phyloP scores from a whole-genome alignment of 768 basidiomycete species.

The Trametes sanguinea region DNA sequence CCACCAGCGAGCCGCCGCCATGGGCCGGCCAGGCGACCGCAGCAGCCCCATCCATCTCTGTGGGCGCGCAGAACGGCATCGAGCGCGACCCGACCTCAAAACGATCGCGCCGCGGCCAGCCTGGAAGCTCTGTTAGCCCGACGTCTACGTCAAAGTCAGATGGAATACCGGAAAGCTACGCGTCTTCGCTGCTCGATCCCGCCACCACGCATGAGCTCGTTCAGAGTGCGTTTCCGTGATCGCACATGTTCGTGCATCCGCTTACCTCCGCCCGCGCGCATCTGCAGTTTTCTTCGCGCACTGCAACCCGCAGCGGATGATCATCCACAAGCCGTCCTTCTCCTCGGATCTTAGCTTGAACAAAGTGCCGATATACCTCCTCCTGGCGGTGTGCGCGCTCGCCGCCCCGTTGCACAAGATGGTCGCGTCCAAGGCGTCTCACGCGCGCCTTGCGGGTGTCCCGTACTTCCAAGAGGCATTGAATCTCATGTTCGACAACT shows the following conservation, averaged over 20 bases:
- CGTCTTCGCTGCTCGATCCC: conserved; percentile 51
- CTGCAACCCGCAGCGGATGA: conserved; percentile 72
- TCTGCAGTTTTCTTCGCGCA: conserved; percentile 76
- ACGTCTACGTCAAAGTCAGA: conserved; percentile 11
- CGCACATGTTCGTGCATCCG: conserved; percentile 5
- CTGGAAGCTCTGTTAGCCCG: conserved; percentile 8
- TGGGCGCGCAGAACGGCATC: conserved; percentile 1
- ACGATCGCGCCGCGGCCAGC: conserved; percentile 14
- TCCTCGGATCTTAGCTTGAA: conserved; percentile 64
- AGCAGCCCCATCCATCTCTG: conserved; percentile 6
- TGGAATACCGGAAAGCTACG: conserved; percentile 38
- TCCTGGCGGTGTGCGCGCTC: conserved; percentile 75
- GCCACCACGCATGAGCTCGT: conserved; percentile 71
- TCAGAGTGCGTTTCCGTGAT: conserved; percentile 53
- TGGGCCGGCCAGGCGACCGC: conserved; percentile 21
- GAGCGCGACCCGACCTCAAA: conserved; percentile 20
- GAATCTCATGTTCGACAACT: conserved; percentile 69
- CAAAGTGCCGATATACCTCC: conserved; percentile 66
- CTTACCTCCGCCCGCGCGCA: conserved; percentile 5
- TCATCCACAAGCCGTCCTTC: conserved; percentile 82
- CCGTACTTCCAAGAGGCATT: conserved; percentile 59
- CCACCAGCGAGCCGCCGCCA: conserved; percentile 13
- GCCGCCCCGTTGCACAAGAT: conserved; percentile 77
- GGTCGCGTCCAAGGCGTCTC: conserved; percentile 56
- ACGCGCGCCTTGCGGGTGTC: conserved; percentile 38